Evolutionary conservation across 1,139 yeast genomes (phyloP), one percentile per base, ranked within the genome.

Genomic region (Williopsis jadinii): DNA sequence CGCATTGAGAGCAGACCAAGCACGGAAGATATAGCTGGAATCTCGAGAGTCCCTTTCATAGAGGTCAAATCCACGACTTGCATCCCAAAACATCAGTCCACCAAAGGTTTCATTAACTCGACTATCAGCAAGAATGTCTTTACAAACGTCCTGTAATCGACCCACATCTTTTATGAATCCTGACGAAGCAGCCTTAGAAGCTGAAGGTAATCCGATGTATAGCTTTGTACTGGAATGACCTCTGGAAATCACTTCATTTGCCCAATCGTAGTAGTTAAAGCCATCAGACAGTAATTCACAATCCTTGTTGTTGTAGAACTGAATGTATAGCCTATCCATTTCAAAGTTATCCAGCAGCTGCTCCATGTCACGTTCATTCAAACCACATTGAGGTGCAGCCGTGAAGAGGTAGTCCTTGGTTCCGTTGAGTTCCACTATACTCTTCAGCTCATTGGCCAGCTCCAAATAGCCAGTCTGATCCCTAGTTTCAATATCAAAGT

Each of bases 341-440:
- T 73, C 68, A 32, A 80, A 73, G 12, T 67, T 59, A 26, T 68
- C 66, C 48, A 86, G 66, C 12, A 82, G 63, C 30, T 71, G 70
- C 40, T 84, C 85, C 41, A 78, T 73, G 39, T 78, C 73, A 9
- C 75, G 76, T 62, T 86, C 95, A 6, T 95, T 95, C 56, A 77
- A 81, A 2, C 77, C 80, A 64, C 95, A 86, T 63, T 86, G 95
- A 15, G 95, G 95, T 41, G 95, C 94, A 39, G 95, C 90, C 36
- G 88, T 74, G 44, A 84, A 67, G 54, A 77, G 80, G 63, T 80
- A 84, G 5, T 61, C 51, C 56, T 78, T 39, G 60, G 63, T 24
- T 0, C 49, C 48, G 11, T 42, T 34, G 4, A 28, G 15, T 3
- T 36, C 32, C n/a, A 40, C 10, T 8, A 45, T 19, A 2, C 31